phyloP scores from a whole-genome alignment of 805 yeast genomes.

The Ogataea ganodermae region DNA sequence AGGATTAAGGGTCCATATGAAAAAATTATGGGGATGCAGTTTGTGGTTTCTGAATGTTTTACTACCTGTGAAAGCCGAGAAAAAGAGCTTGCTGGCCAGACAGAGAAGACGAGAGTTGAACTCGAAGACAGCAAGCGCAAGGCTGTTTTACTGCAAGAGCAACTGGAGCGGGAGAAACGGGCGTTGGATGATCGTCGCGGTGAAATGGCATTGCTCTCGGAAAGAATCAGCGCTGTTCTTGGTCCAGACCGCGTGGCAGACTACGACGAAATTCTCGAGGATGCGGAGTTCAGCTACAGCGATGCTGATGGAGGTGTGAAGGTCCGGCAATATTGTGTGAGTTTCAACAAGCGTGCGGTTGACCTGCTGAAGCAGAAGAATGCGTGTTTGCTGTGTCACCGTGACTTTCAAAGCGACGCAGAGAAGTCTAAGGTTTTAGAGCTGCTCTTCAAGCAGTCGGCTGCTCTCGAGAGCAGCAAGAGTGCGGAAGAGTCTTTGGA shows the following conservation, averaged over 20 bases:
- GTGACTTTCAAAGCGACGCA: conserved; percentile 54
- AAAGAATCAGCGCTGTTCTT: conserved; percentile 27
- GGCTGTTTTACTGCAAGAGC: conserved; percentile 8
- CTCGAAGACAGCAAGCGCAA: conserved; percentile 7
- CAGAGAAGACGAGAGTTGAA: background rate
- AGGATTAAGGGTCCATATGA: conserved; percentile 5
- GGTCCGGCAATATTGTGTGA: conserved; percentile 65
- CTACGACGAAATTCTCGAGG: conserved; percentile 51
- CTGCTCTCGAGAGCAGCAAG: conserved; percentile 21
- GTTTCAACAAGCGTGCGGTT: conserved; percentile 70
- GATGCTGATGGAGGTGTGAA: conserved; percentile 65
- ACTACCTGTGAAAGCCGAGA: background rate
- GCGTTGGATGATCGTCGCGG: conserved; percentile 12
- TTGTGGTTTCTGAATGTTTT: conserved; percentile 2
- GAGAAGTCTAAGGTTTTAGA: conserved; percentile 25
- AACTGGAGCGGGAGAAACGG: conserved; percentile 10
- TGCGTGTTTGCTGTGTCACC: conserved; percentile 71
- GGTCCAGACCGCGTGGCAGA: conserved; percentile 44
- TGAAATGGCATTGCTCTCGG: conserved; percentile 15
- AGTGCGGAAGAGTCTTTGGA: conserved; percentile 25
- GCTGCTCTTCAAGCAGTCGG: conserved; percentile 26
- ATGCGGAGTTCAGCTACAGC: conserved; percentile 62
- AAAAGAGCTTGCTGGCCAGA: background rate
- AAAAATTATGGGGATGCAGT: conserved; percentile 1
- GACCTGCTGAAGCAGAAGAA: conserved; percentile 57